Base-by-base conservation (phyloP, 2,329 filamentous ascomycete genomes). In the Stylonectria norvegica region DNA sequence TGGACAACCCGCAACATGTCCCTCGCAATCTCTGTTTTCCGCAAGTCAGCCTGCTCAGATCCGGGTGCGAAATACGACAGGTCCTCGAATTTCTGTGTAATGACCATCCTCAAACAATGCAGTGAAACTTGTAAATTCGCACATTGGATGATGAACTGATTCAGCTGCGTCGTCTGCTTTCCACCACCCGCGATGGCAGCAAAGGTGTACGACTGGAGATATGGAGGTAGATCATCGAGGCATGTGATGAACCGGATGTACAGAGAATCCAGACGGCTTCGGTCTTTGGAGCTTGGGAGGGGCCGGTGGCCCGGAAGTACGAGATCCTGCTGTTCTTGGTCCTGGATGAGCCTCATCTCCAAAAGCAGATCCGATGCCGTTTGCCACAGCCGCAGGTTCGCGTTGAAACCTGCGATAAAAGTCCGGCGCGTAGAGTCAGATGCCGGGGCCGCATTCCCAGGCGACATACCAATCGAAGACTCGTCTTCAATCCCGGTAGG, bases 21-120 rank as follows among this genome's bases (percentile, higher is more conserved):
- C 10, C 64, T 55, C 2, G 68, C 68, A 34, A 71, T 69, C 33
- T 71, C 68, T 0, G 67, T 70, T 43, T 67, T 67, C 23, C 58
- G 45, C 10, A 64, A 25, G 30, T 64, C 59, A 0, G 60, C 58
- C 23, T 64, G 60, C 35, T 63, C 60, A 0, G 57, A 46, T 0
- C 60, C 59, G 0, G 57, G 42, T 1, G 49, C 52, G n/a, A 58
- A 60, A 23, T 61, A 62, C 0, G 59, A 53, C 4, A 63, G 38
- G 2, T 60, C 58, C n/a, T 64, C 62, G 27, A 65, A 52, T 14
- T 63, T 64, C 12, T 65, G 61, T 2, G 57, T 57, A 10, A 70
- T 65, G 1, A 68, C 63, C 57, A 70, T 68, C 4, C 63, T 55
- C 5, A 71, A 42, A n/a, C 67, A 70, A 17, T 70, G 62, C 14